Evolutionary conservation across 2,329 filamentous ascomycete genomes (phyloP), one percentile per base, ranked within the genome.

Genomic region (Drechslera avenae): DNA sequence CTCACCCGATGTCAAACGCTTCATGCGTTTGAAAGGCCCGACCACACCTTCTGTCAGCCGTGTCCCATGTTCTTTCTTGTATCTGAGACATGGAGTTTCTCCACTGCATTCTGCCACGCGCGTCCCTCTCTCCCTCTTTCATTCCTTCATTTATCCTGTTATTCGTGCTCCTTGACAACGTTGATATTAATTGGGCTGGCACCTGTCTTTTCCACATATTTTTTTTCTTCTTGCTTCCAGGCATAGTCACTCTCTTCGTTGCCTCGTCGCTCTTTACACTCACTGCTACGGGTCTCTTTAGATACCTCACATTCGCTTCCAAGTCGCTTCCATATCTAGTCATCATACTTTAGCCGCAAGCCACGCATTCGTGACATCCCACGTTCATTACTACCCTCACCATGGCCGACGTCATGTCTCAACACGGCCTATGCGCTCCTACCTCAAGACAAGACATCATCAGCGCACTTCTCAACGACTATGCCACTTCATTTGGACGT

Each of bases 391-490:
- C 28, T 19, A 30, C 28, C 34, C n/a, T 47, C 34, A 60, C 47
- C 41, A 72, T 70, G 64, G 53, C 70, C 42, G 50, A 59, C 32
- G 41, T 66, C 53, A 66, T 67, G 54, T 36, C 58, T 23, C 68
- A 63, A 33, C 59, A 59, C 35, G 56, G 56, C 42, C 57, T 59
- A 42, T 48, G 55, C 21, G 64, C 68, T 42, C 66, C 69, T 17
- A 53, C 68, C 16, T 63, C 60, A 30, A 67, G 71, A 56, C 69
- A 73, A 47, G 72, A 75, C 49, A 59, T 75, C 21, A 62, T 75
- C 56, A 73, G 70, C 64, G 66, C 68, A 46, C 58, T 75, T 34
- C 57, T 75, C 35, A 70, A 69, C 51, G 71, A 68, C n/a, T 75
- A 75, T 57, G 68, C 66, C 17, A 69, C 56, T 39, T 66, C 63